A percentile compares a stretch with the other conserved stretches of the same genome.
phyloP scores from a whole-genome alignment of 2,329 filamentous ascomycete genomes.

The Parastagonospora avenae region DNA sequence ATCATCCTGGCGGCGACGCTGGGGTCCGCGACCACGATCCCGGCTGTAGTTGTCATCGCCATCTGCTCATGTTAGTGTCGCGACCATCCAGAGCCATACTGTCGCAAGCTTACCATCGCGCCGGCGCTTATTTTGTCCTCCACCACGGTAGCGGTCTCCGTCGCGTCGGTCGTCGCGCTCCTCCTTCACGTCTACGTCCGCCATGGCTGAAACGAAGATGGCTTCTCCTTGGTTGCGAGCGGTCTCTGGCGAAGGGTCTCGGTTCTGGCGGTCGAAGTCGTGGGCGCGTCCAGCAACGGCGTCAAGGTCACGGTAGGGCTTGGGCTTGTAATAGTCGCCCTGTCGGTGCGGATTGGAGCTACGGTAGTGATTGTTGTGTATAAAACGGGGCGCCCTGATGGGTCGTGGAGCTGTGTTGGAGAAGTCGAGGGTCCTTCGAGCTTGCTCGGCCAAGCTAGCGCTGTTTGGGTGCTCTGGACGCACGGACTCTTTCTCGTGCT shows the following conservation, averaged over 20 bases:
- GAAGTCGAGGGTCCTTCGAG: conserved; percentile 15
- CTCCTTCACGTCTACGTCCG: conserved; percentile 36
- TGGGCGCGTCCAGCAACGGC: conserved; percentile 7
- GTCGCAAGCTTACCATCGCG: conserved; percentile 35
- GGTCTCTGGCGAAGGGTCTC: conserved; percentile 11
- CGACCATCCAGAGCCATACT: not conserved
- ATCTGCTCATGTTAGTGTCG: conserved; percentile 23
- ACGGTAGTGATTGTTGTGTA: not conserved
- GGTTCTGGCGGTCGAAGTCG: conserved; percentile 6
- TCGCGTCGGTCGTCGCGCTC: conserved; percentile 38
- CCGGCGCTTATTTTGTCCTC: conserved; percentile 38
- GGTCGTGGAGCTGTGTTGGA: conserved; percentile 20
- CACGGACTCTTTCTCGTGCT: not conserved
- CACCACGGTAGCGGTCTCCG: conserved; percentile 30
- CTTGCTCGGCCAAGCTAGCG: conserved; percentile 18
- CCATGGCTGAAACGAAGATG: conserved; percentile 26
- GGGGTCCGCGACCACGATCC: conserved; percentile 37
- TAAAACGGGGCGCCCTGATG: conserved; percentile 7
- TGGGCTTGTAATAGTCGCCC: not conserved
- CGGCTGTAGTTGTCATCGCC: conserved; percentile 32
- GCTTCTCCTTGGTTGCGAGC: conserved; percentile 15
- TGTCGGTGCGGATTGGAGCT: not conserved
- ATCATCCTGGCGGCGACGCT: conserved; percentile 39
- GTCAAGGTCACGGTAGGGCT: conserved; percentile 4
- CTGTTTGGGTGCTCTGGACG: conserved; percentile 16